Evolutionary conservation across 2,329 filamentous ascomycete species (phyloP), one percentile per base, ranked within the genome.

Genomic region (Cordyceps pruinosa): DNA sequence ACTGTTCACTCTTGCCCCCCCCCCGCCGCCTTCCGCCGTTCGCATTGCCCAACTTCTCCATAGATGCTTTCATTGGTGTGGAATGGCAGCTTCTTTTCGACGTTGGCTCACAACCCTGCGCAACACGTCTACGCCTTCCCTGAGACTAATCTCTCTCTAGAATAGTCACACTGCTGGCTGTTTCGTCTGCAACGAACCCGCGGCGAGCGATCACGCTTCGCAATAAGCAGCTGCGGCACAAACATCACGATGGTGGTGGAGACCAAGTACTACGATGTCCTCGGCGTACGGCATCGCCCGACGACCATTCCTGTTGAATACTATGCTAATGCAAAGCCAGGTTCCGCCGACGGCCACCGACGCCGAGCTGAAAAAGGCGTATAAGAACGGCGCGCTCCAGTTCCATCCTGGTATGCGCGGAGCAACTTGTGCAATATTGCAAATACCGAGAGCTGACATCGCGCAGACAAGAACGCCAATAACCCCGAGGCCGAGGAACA

Each of bases 401-500:
- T 88, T 86, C 72, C 90, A 95, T 69, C 90, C 90, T 70, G 88
- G 87, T 90, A 82, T 63, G 83, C 72, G 59, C 21, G 35, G 19
- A 25, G 25, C 19, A 32, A 17, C 53, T 12, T 12, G 30, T 37
- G 4, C 19, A 26, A 30, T 25, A 50, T 28, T 47, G 21, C 19
- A 9, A 19, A 39, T n/a, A 13, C 17, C 28, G 44, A 58, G 41
- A 37, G n/a, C 64, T 66, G 56, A 66, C 57, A 30, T 57, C 59
- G 17, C 21, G 39, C 65, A 95, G 93, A 99, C 76, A 99, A 99
- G 83, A 99, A 99, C 75, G 85, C 87, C 63, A 85, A 94, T 78
- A 95, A 96, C 78, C 91, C 92, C 41, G 88, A 86, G 26, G 92
- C 94, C 52, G 91, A 93, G 66, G 91, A 96, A 61, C 99, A 97